Evolutionary conservation across 345 rosid species (phyloP), one percentile per base, ranked within the genome.

Genomic region (Brassica juncea): DNA sequence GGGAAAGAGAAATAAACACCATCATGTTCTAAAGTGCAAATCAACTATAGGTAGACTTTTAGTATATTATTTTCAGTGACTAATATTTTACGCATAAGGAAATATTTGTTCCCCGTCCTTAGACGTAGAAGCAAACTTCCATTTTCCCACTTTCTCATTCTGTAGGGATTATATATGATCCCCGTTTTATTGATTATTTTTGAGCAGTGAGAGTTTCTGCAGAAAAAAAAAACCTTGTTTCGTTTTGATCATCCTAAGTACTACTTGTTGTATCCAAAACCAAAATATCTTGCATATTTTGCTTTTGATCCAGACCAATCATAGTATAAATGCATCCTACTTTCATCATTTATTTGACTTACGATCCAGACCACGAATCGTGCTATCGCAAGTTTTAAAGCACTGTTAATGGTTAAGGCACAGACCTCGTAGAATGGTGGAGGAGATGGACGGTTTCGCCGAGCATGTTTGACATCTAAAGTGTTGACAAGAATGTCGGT

Each of bases 401-500:
- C 49, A 25, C 23, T 65, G 34, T 21, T 28, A 44, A 8, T 32
- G 2, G 37, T 34, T 25, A 21, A 70, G 35, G 21, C 0, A 72
- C 85, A 60, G 63, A 94, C 98, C 94, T 88, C 88, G 60, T 86
- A 84, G 55, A 66, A 35, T 0, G 97, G 97, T 55, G 84, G 91
- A 81, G 80, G 83, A 6, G 90, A 84, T 4, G 90, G 92, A 31
- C 81, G 88, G 69, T 49, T 71, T 80, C 86, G 91, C 80, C 57
- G 80, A n/a, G 93, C 97, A 76, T 87, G 97, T 87, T 89, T 87
- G 14, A 91, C 89, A 39, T 73, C 71, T 3, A 92, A 80, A 82
- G 84, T 88, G 69, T 94, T 89, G 70, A 94, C 60, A 58, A 94
- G 97, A 85, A 94, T 92, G 83, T 94, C 94, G 10, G 81, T 73